Percentiles rank a stretch among this genome's conserved stretches.
These are phyloP conservation scores for Xylaria sp. DNA, from an alignment of 2,329 filamentous ascomycete genomes.

Conservation along the genomic window DNA sequence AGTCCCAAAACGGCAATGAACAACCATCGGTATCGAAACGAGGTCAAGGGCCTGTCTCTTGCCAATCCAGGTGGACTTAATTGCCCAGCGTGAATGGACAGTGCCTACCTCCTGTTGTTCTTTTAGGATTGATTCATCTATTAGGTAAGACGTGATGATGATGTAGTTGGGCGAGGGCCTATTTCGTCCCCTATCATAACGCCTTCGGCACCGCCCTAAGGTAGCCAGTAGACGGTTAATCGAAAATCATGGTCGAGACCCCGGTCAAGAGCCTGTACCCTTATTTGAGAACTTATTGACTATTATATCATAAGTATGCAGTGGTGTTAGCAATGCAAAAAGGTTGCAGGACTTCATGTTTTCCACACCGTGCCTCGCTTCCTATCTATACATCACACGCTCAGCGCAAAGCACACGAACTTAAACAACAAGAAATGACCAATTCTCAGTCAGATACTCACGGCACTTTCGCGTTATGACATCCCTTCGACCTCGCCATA, in stretches of 20 bases:
- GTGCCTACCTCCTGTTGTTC: background rate
- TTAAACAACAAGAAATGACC: conserved; percentile 23
- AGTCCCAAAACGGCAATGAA: conserved; percentile 26
- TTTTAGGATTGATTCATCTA: background rate
- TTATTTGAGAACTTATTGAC: too few species aligned
- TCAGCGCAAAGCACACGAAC: conserved; percentile 9
- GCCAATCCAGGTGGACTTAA: conserved; percentile 4
- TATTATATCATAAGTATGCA: too few species aligned
- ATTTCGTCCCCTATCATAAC: background rate
- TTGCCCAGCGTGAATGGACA: background rate
- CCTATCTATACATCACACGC: conserved; percentile 17
- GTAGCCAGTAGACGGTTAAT: too few species aligned
- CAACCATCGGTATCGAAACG: background rate
- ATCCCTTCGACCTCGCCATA: conserved; percentile 30
- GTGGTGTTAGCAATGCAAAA: background rate
- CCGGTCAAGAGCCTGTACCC: too few species aligned
- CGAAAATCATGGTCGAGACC: too few species aligned
- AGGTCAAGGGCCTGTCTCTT: background rate
- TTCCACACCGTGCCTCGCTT: conserved; percentile 17
- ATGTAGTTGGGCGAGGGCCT: conserved; percentile 21
- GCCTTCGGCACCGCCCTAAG: too few species aligned
- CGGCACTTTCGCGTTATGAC: conserved; percentile 32
- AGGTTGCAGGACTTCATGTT: conserved; percentile 31
- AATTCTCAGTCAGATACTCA: background rate
- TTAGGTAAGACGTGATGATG: conserved; percentile 5